phyloP scores from a whole-genome alignment of 257 asterid genomes.

The Penstemon barbatus region DNA sequence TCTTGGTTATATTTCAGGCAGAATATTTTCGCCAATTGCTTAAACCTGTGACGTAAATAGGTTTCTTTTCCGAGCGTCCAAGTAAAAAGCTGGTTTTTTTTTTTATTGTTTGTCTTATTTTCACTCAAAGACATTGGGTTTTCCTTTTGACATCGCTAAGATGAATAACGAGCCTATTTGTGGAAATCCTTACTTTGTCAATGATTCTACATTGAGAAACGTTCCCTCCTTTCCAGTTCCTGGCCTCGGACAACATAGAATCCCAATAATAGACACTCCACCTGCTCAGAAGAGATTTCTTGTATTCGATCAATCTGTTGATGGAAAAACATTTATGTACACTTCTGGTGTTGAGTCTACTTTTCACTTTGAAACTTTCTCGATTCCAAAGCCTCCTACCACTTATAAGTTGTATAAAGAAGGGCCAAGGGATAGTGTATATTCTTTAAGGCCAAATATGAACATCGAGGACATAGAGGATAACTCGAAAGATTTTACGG shows the following conservation, averaged over 20 bases:
- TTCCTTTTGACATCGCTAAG: slow-evolving; percentile 32
- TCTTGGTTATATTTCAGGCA: slow-evolving; percentile 63
- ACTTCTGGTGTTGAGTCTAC: slow-evolving; percentile 49
- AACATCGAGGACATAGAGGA: slow-evolving; percentile 38
- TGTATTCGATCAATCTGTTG: slow-evolving; percentile 83
- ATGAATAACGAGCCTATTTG: slow-evolving; percentile 37
- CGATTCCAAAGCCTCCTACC: slow-evolving; percentile 36
- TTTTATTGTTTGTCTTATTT: slow-evolving; percentile 39
- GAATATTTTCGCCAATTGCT: slow-evolving; percentile 92
- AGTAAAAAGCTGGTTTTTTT: slow-evolving; percentile 51
- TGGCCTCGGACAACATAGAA: slow-evolving; percentile 32
- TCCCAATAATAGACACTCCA: slow-evolving; percentile 30
- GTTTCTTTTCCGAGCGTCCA: slow-evolving; percentile 44
- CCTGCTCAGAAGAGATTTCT: slow-evolving; percentile 57
- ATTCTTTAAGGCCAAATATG: slow-evolving; percentile 32
- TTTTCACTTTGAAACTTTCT: slow-evolving; percentile 32
- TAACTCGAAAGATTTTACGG: slow-evolving; percentile 34
- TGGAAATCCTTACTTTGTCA: slow-evolving; percentile 41
- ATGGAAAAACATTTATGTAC: slow-evolving; percentile 61
- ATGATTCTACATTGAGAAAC: slow-evolving; percentile 40
- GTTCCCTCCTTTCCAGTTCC: slow-evolving; percentile 37
- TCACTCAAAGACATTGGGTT: slow-evolving; percentile 42
- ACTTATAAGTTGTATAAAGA: slow-evolving; percentile 35
- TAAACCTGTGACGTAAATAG: slow-evolving; percentile 92
- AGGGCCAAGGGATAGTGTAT: slow-evolving; percentile 25